phyloP scores from a whole-genome alignment of 2,329 filamentous ascomycete genomes.

The Hypoxylon sp. region DNA sequence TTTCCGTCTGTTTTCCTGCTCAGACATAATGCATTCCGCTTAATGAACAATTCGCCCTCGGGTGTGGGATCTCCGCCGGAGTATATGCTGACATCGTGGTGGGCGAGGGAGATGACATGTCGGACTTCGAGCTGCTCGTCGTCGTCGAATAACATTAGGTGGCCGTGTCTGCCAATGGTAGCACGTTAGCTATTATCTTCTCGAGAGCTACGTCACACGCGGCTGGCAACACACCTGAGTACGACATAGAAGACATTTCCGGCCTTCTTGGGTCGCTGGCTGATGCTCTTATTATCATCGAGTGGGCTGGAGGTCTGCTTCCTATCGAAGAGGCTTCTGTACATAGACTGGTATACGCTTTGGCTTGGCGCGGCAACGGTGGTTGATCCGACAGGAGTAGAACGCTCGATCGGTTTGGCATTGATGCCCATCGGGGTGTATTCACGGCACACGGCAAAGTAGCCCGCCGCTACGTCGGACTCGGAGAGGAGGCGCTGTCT shows the following conservation, averaged over 20 bases:
- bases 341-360: slow-evolving; percentile 98
- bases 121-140: slow-evolving; percentile 94
- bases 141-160: slow-evolving; percentile 98
- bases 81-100: slow-evolving; percentile 88
- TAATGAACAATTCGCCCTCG: slow-evolving; percentile 95
- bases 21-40: slow-evolving; percentile 88
- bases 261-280: slow-evolving; percentile 71
- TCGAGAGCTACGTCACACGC: slow-evolving; percentile 14
- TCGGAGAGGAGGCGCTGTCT: slow-evolving; percentile 69
- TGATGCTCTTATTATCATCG: slow-evolving; percentile 62
- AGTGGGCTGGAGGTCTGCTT: slow-evolving; percentile 65
- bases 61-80: slow-evolving; percentile 81
- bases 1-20: slow-evolving; percentile 71
- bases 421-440: slow-evolving; percentile 93
- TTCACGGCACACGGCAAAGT: slow-evolving; percentile 94
- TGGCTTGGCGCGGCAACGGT: slow-evolving; percentile 84
- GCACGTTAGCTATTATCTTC: slow-evolving; percentile 14
- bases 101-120: slow-evolving; percentile 92
- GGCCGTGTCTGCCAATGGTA: slow-evolving; percentile 77
- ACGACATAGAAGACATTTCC: slow-evolving; percentile 96
- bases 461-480: slow-evolving; percentile 85
- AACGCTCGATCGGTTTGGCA: slow-evolving; percentile 89
- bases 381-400: slow-evolving; percentile 80
- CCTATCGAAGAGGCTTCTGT: slow-evolving; percentile 92
- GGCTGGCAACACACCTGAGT: slow-evolving; percentile 71